Percentiles rank a stretch among this genome's conserved stretches.
phyloP scores from a whole-genome alignment of 768 basidiomycete genomes.

The Hericium coralloides region DNA sequence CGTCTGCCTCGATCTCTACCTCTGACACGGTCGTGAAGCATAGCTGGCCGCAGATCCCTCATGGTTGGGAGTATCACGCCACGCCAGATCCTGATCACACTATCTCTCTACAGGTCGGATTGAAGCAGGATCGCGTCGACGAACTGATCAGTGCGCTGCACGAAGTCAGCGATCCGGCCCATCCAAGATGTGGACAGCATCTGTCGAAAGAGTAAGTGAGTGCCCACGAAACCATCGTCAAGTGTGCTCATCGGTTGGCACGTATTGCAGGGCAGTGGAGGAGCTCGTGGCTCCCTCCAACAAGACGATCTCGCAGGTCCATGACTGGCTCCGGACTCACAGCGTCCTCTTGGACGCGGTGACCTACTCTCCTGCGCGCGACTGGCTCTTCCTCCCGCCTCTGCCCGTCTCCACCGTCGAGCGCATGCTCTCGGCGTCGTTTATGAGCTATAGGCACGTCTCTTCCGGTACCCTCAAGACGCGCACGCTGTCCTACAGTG shows the following conservation, averaged over 20 bases:
- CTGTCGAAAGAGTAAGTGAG: neutral
- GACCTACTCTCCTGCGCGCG: slow-evolving; percentile 5
- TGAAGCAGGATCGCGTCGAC: neutral
- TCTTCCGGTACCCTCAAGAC: neutral
- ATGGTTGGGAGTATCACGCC: slow-evolving; percentile 5
- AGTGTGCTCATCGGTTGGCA: no score
- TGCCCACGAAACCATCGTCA: neutral
- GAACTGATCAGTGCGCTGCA: neutral
- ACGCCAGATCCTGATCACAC: slow-evolving; percentile 3
- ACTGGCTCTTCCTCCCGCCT: slow-evolving; percentile 10
- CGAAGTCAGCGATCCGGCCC: neutral
- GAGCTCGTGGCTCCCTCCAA: neutral
- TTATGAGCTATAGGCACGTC: neutral
- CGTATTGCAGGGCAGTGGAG: neutral
- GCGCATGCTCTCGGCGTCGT: slow-evolving; percentile 9
- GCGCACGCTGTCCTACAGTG: slow-evolving; percentile 49
- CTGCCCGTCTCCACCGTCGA: slow-evolving; percentile 8
- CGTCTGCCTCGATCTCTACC: neutral
- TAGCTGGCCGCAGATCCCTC: slow-evolving; percentile 4
- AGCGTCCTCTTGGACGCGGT: neutral
- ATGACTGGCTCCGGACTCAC: neutral
- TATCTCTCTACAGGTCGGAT: slow-evolving; percentile 1
- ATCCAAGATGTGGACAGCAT: neutral
- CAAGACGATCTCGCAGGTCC: neutral
- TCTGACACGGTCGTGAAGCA: slow-evolving; percentile 5